phyloP scores from a whole-genome alignment of 1,284 basidiomycete species.

The Fomitopsis betulina region DNA sequence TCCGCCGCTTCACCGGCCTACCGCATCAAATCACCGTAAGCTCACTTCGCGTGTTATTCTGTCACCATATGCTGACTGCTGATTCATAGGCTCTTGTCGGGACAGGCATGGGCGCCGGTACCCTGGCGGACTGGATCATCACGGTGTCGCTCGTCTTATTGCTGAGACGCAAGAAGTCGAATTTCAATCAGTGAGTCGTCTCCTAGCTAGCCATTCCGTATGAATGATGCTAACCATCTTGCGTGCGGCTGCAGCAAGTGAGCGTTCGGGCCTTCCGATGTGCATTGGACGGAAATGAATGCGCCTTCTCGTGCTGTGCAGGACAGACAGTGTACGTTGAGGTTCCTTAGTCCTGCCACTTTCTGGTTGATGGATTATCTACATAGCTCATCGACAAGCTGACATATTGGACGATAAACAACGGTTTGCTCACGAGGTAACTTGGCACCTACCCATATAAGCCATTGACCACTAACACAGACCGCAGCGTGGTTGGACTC shows the following conservation, averaged over 20 bases:
- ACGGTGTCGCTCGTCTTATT: background rate
- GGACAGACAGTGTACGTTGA: slow-evolving; percentile 9
- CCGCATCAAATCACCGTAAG: background rate
- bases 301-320: background rate
- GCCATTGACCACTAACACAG: background rate
- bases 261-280: background rate
- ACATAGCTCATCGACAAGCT: slow-evolving; percentile 12
- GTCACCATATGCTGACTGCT: background rate
- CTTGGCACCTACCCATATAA: background rate
- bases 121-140: slow-evolving; percentile 1
- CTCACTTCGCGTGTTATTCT: background rate
- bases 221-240: background rate
- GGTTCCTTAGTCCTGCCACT: background rate
- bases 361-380: background rate
- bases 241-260: background rate
- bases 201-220: background rate
- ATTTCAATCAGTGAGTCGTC: background rate
- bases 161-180: background rate
- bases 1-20: background rate
- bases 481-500: slow-evolving; percentile 10
- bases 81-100: background rate
- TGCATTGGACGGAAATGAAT: background rate
- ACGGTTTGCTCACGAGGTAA: slow-evolving; percentile 15
- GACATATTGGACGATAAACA: slow-evolving; percentile 16
- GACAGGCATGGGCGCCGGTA: background rate